Conservation (phyloP, 495 filamentous ascomycete genomes). For the Tuber calosporum region DNA sequence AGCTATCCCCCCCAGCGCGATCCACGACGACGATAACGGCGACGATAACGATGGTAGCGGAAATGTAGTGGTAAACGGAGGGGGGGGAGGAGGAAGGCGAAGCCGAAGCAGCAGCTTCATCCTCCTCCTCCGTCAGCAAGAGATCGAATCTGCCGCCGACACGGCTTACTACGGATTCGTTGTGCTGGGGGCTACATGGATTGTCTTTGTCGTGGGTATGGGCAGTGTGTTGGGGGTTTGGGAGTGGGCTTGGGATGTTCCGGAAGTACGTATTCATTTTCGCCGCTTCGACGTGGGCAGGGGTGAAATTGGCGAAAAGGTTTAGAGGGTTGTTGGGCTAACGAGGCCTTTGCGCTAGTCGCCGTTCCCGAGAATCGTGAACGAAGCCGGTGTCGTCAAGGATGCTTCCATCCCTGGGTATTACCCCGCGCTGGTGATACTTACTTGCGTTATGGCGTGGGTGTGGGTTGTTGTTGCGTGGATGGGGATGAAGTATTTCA, state of each 20-base stretch:
- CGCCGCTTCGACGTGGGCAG: not conserved
- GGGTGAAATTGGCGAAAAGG: not conserved
- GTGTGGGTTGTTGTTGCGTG: constrained; percentile 96
- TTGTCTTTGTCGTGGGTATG: constrained; percentile 92
- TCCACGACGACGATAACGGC: not conserved
- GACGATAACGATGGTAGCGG: not conserved
- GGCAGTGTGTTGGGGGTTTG: constrained; percentile 94
- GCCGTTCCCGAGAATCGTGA: constrained; percentile 19
- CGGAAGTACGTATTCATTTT: constrained; percentile 22
- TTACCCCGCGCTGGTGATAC: constrained; percentile 86
- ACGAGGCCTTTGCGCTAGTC: constrained; percentile 8
- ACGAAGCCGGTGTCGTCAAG: constrained; percentile 16
- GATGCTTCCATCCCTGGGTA: constrained; percentile 86
- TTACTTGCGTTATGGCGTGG: constrained; percentile 95
- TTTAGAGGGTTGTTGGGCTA: constrained; percentile 6
- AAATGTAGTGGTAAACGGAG: not conserved
- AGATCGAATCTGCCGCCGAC: constrained; percentile 49
- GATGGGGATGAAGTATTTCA: constrained; percentile 99
- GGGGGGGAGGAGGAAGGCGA: not conserved
- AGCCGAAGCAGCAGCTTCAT: not conserved
- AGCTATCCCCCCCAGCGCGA: not conserved
- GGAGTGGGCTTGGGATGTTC: constrained; percentile 98
- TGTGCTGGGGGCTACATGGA: constrained; percentile 79
- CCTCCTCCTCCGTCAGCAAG: constrained; percentile 22
- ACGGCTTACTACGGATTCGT: constrained; percentile 98